Conservation (phyloP, 192 early-diverging fungal genomes). For the Chytriomyces confervae region DNA sequence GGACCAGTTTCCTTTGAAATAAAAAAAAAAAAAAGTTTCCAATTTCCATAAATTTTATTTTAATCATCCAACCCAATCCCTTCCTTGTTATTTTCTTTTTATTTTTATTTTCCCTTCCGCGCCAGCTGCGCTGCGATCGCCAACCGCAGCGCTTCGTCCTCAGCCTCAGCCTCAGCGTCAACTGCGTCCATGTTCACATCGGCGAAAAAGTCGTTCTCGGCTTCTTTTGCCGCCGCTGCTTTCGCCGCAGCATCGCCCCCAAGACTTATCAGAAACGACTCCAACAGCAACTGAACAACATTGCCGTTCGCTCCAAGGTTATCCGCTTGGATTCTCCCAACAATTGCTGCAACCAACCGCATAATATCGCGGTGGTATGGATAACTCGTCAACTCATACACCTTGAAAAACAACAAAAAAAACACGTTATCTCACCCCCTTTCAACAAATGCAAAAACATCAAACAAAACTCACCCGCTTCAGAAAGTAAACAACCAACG, state of each 20-base stretch:
- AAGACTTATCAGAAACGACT: neutral
- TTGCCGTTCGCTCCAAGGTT: neutral
- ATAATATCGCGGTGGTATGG: neutral
- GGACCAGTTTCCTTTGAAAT: no score
- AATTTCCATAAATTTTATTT: no score
- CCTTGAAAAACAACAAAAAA: neutral
- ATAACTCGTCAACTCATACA: neutral
- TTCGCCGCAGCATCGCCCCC: neutral
- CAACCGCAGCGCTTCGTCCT: neutral
- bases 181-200: neutral
- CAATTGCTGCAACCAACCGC: neutral
- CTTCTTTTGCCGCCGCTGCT: neutral
- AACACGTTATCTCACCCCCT: neutral
- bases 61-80: no score
- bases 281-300: neutral
- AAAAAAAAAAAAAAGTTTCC: no score
- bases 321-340: neutral
- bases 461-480: slow-evolving; percentile 3
- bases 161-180: neutral
- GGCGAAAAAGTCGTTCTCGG: neutral
- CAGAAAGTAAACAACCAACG: slow-evolving; percentile 26
- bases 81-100: neutral
- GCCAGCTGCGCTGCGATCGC: neutral
- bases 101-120: neutral
- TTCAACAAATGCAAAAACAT: neutral